Evolutionary conservation across 2,329 filamentous ascomycete species (phyloP).

Genomic region (Cytospora piceae): DNA sequence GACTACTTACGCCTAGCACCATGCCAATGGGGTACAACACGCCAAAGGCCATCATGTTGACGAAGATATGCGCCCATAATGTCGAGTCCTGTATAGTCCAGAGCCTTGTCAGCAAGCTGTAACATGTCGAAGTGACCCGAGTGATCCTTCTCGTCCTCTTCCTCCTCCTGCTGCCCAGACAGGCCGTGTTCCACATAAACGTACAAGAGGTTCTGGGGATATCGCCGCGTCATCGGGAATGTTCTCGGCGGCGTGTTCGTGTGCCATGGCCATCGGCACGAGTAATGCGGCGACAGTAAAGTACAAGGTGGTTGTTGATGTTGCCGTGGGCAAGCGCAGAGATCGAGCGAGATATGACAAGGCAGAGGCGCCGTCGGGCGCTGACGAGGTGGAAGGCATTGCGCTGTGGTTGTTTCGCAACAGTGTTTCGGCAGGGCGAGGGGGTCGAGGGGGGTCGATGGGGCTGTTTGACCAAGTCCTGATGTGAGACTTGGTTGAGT

Average conservation of each 20-base stretch:
- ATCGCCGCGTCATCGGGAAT: constrained; percentile 72
- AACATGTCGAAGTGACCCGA: neutral
- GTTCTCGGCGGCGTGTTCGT: constrained; percentile 56
- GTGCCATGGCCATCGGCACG: constrained; percentile 38
- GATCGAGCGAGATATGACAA: neutral
- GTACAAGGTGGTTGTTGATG: constrained; percentile 18
- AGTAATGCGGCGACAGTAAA: constrained; percentile 21
- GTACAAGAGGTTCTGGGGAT: constrained; percentile 74
- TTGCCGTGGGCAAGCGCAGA: neutral
- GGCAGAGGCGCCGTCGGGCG: neutral
- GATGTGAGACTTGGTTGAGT: neutral
- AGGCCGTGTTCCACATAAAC: constrained; percentile 37
- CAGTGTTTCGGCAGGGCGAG: neutral
- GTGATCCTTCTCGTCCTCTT: neutral
- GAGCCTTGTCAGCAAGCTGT: neutral
- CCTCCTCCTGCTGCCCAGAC: neutral
- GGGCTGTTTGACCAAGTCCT: neutral
- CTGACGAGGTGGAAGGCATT: neutral
- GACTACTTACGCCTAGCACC: constrained; percentile 78
- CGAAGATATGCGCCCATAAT: constrained; percentile 91
- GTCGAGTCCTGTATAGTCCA: constrained; percentile 65
- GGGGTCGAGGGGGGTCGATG: neutral
- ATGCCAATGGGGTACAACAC: constrained; percentile 93
- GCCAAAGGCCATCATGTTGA: constrained; percentile 87
- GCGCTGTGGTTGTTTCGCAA: neutral